A percentile compares a stretch with the other conserved stretches of the same genome.
Conservation (phyloP, 2,329 filamentous ascomycete genomes). For the Cladosporium sp. region DNA sequence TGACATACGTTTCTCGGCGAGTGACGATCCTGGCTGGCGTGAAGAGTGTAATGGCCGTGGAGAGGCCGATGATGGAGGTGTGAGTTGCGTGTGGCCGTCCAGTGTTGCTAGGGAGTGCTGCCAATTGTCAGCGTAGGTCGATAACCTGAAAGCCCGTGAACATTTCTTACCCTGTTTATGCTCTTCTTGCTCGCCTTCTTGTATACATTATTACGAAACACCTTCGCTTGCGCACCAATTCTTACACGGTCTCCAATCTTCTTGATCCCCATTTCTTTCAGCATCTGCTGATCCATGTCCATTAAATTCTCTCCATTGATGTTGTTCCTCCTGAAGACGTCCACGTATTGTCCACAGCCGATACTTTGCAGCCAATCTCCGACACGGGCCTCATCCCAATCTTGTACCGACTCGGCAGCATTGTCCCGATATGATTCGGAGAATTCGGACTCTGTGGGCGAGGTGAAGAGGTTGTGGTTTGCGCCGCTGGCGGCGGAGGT, state of each 20-base stretch:
- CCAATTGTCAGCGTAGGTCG: conserved; percentile 27
- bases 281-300: conserved; percentile 92
- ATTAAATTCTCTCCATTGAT: conserved; percentile 97
- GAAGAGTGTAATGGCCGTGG: conserved; percentile 61
- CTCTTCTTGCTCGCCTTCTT: conserved; percentile 63
- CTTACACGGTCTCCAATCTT: conserved; percentile 96
- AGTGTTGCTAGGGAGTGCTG: conserved; percentile 83
- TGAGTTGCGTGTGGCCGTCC: conserved; percentile 61
- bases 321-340: conserved; percentile 84
- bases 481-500: conserved; percentile 27
- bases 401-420: conserved; percentile 39
- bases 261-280: conserved; percentile 97
- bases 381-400: conserved; percentile 89
- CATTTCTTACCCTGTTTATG: conserved; percentile 67
- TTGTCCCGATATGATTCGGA: conserved; percentile 68
- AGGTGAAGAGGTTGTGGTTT: conserved; percentile 62
- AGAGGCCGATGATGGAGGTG: conserved; percentile 64
- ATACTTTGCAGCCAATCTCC: conserved; percentile 88
- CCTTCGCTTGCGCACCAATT: conserved; percentile 58
- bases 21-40: conserved; percentile 47
- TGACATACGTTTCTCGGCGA: conserved; percentile 50
- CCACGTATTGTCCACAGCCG: conserved; percentile 91
- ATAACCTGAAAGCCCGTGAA: conserved; percentile 1
- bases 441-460: conserved; percentile 90
- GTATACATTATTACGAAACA: conserved; percentile 51